Evolutionary conservation across 2,329 filamentous ascomycete genomes (phyloP).

Genomic region (Fusarium napiforme): DNA sequence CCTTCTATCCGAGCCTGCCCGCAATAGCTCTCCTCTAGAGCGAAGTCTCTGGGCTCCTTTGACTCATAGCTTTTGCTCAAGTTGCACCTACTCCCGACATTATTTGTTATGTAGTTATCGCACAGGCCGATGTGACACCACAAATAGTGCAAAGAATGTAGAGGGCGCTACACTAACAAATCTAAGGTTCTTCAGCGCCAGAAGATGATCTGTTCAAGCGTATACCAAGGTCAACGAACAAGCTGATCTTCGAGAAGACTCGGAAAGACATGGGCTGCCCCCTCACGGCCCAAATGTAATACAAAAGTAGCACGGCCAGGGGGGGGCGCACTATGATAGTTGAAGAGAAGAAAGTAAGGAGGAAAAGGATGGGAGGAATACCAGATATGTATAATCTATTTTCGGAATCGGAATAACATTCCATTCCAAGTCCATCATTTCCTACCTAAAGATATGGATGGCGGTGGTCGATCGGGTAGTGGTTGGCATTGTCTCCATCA

Average conservation of each 20-base stretch:
- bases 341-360: not conserved
- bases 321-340: not conserved
- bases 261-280: not conserved
- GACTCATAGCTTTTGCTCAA: not conserved
- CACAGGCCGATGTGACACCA: too few relatives aligned
- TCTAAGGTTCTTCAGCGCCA: not conserved
- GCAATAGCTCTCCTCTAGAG: too few relatives aligned
- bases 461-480: not conserved
- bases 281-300: not conserved
- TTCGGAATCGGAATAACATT: not conserved
- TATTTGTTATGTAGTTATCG: not conserved
- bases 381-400: not conserved
- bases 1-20: not conserved
- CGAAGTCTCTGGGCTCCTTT: too few relatives aligned
- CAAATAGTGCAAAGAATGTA: too few relatives aligned
- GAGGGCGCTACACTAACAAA: not conserved
- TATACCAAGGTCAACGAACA: fast-evolving
- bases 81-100: not conserved
- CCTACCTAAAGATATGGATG: not conserved
- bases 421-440: not conserved
- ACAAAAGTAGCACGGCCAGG: not conserved
- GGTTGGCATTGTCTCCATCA: not conserved
- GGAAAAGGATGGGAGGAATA: not conserved
- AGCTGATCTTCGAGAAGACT: not conserved
- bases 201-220: not conserved